Base-by-base conservation (phyloP, 2,329 filamentous ascomycete genomes). In the Pestalotiopsis sp. region DNA sequence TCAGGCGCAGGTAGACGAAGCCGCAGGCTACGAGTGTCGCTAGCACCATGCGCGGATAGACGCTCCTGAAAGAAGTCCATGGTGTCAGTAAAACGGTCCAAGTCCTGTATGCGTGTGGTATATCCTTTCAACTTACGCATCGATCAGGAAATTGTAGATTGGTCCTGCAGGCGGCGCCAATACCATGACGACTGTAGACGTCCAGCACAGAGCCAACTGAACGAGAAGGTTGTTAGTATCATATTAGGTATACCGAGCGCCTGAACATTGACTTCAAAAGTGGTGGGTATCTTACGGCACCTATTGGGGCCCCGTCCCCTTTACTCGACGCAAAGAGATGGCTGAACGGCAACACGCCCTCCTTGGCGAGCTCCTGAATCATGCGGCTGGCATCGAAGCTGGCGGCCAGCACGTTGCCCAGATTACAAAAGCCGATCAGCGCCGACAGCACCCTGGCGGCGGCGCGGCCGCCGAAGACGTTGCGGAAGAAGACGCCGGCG, bases 321-420 rank as follows among this genome's bases (percentile, higher is more conserved):
- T 62, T 62, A 13, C 36, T 27, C 23, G 59, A 62, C 2, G 59
- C 59, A 12, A 13, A 62, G 20, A 62, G 36, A 12, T 62, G 59
- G 36, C 59, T 38, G 13, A 17, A 40, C 36, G 59, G 27, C 4
- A 62, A 2, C 14, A 62, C 20, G 17, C 59, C 27, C 27, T 62
- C 59, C 20, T 62, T 62, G 14, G 59, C 59, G 14, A 62, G 36
- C 36, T 62, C 59, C 20, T 62, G 59, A 7, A 31, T 62, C 59
- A 62, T 62, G 13, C 59, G 59, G 14, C 59, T 40, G 11, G 25
- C 17, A 13, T 17, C 59, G 36, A 62, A 62, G 25, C 27, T 62
- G 7, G 20, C 14, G 14, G 27, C 36, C 12, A 62, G 59, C 12
- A 62, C 27, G 27, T 31, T 62, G 13, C 59, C 59, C 25, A 62